Conservation (phyloP, 106 monocot species). For the Dioscorea alata region DNA sequence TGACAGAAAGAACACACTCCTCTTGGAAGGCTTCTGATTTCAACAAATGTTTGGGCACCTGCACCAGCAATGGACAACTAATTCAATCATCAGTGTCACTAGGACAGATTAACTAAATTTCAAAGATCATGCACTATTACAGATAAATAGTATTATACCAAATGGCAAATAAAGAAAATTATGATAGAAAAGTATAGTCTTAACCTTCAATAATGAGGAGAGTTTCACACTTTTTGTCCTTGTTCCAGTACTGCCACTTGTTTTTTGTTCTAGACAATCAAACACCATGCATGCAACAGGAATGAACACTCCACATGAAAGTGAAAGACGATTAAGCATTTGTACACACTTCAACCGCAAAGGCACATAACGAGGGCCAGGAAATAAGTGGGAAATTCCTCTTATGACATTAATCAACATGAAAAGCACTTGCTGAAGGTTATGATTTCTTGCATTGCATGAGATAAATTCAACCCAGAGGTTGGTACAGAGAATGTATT, state of each 20-base stretch:
- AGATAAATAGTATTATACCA: background rate
- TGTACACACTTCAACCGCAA: slow-evolving; percentile 72
- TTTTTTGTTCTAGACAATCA: slow-evolving; percentile 54
- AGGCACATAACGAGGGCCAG: slow-evolving; percentile 62
- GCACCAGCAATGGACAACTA: slow-evolving; percentile 6
- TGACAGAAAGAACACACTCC: slow-evolving; percentile 54
- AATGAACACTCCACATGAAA: slow-evolving; percentile 66
- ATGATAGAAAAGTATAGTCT: background rate
- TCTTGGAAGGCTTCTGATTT: slow-evolving; percentile 63
- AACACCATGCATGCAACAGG: slow-evolving; percentile 69
- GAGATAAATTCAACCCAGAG: slow-evolving; percentile 74
- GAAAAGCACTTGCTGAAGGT: slow-evolving; percentile 50
- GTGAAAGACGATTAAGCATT: slow-evolving; percentile 90
- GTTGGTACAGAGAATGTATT: slow-evolving; percentile 61
- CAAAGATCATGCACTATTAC: too few species aligned
- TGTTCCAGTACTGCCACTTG: slow-evolving; percentile 11
- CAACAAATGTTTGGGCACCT: slow-evolving; percentile 69
- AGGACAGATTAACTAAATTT: background rate
- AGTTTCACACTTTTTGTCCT: slow-evolving; percentile 24
- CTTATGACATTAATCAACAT: slow-evolving; percentile 53
- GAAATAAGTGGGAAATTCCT: slow-evolving; percentile 65
- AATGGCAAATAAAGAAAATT: background rate
- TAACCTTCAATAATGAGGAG: slow-evolving; percentile 64
- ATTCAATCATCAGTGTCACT: background rate
- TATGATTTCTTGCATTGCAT: slow-evolving; percentile 52